These are phyloP conservation scores for Kodamaea hsintzibuensis DNA, from an alignment of 805 yeast species.

Conservation along the genomic window DNA sequence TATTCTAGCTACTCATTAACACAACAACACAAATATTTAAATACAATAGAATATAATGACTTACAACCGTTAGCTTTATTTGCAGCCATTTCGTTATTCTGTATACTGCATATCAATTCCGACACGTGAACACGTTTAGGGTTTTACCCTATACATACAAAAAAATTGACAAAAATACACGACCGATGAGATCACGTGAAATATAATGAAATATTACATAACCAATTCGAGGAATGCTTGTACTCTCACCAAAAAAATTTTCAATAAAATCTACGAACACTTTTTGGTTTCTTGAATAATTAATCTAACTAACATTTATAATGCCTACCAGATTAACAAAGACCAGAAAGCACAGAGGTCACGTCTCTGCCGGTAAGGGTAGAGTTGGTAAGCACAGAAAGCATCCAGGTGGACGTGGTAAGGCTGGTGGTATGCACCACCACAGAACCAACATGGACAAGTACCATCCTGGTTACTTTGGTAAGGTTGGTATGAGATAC, in stretches of 20 bases:
- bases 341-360: slow-evolving; percentile 99
- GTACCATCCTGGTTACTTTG: slow-evolving; percentile 99
- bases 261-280: slow-evolving; percentile 7
- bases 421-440: slow-evolving; percentile 99
- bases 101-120: not conserved
- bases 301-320: slow-evolving; percentile 26
- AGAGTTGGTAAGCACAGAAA: slow-evolving; percentile 99
- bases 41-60: no score
- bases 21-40: no score
- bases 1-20: no score
- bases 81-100: not conserved
- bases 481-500: slow-evolving; percentile 99
- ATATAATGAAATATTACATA: not conserved
- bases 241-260: slow-evolving; percentile 9
- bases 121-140: not conserved
- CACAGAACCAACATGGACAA: slow-evolving; percentile 99
- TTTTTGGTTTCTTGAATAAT: slow-evolving; percentile 7
- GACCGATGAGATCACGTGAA: not conserved
- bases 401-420: slow-evolving; percentile 99
- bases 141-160: not conserved
- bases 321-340: slow-evolving; percentile 99
- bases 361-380: slow-evolving; percentile 99
- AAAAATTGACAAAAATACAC: not conserved
- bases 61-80: no score
- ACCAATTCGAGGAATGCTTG: not conserved